A percentile compares a stretch with the other conserved stretches of the same genome.
Evolutionary conservation across 1,284 basidiomycete genomes (phyloP).

Genomic region (Boletus mariae): DNA sequence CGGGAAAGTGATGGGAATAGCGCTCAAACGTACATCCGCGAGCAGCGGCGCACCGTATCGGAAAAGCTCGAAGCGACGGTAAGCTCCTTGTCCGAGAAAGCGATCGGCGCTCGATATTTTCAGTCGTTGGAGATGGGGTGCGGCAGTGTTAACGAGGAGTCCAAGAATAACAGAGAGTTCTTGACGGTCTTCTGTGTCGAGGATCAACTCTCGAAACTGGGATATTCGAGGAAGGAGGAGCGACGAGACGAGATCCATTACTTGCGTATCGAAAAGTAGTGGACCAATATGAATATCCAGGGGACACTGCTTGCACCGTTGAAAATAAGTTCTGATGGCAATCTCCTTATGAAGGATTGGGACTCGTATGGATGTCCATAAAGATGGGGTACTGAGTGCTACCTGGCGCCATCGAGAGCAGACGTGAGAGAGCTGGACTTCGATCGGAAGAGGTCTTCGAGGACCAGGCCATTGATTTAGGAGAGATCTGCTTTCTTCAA

Average conservation of each 20-base stretch:
- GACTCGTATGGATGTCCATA: slow-evolving; percentile 33
- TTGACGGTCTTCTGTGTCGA: slow-evolving; percentile 32
- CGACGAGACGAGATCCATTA: slow-evolving; percentile 27
- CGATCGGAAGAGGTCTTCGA: slow-evolving; percentile 30
- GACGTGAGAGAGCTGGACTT: slow-evolving; percentile 34
- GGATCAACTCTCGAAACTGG: slow-evolving; percentile 31
- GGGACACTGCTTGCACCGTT: slow-evolving; percentile 32
- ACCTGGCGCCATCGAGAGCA: slow-evolving; percentile 33
- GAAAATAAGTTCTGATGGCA: slow-evolving; percentile 24
- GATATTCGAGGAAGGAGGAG: slow-evolving; percentile 29
- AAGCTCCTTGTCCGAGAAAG: slow-evolving; percentile 25
- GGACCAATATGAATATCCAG: slow-evolving; percentile 31
- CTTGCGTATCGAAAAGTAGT: slow-evolving; percentile 23
- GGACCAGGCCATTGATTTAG: slow-evolving; percentile 29
- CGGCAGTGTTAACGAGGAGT: slow-evolving; percentile 23
- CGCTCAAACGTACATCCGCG: slow-evolving; percentile 29
- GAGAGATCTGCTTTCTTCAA: slow-evolving; percentile 30
- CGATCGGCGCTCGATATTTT: slow-evolving; percentile 30
- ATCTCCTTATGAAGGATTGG: slow-evolving; percentile 32
- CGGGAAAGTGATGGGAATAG: slow-evolving; percentile 33
- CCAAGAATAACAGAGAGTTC: slow-evolving; percentile 25
- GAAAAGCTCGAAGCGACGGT: slow-evolving; percentile 30
- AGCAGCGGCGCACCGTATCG: slow-evolving; percentile 28
- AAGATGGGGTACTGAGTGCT: slow-evolving; percentile 30
- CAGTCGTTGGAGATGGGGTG: slow-evolving; percentile 27